These are phyloP conservation scores for Cucurbita argyrosperma DNA, from an alignment of 306 rosid species.

Conservation along the genomic window DNA sequence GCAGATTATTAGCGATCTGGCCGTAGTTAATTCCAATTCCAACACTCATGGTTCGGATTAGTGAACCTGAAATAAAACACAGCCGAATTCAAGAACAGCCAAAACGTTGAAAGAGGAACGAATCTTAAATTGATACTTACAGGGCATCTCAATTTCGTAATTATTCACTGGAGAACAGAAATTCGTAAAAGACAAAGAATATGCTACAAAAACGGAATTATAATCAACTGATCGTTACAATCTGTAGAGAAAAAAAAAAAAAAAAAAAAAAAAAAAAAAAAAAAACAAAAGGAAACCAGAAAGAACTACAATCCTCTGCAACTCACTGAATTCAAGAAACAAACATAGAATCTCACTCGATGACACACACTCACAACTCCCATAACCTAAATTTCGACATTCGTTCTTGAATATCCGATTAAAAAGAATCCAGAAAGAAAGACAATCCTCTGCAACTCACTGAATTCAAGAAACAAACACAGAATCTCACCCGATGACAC, in stretches of 20 bases:
- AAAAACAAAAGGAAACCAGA: background rate
- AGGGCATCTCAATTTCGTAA: background rate
- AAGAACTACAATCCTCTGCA: background rate
- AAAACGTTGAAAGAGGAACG: background rate
- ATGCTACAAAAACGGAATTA: background rate
- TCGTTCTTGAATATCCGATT: background rate
- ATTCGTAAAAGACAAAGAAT: background rate
- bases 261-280: too few species aligned
- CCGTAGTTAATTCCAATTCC: constrained; percentile 82
- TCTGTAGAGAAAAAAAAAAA: background rate
- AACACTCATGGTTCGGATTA: constrained; percentile 22
- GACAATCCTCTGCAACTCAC: background rate
- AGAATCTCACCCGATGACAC: background rate
- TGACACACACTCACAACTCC: background rate
- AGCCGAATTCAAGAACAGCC: constrained; percentile 5
- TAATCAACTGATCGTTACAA: background rate
- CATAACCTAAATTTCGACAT: background rate
- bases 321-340: background rate
- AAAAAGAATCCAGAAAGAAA: background rate
- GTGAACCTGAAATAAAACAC: constrained; percentile 29
- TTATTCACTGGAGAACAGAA: background rate
- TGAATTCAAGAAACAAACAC: background rate
- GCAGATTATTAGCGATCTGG: constrained; percentile 67
- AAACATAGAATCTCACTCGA: background rate
- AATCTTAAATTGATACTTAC: background rate